These are phyloP conservation scores for Borovskyia barvae DNA, from an alignment of 208 protist species.

Conservation along the genomic window DNA sequence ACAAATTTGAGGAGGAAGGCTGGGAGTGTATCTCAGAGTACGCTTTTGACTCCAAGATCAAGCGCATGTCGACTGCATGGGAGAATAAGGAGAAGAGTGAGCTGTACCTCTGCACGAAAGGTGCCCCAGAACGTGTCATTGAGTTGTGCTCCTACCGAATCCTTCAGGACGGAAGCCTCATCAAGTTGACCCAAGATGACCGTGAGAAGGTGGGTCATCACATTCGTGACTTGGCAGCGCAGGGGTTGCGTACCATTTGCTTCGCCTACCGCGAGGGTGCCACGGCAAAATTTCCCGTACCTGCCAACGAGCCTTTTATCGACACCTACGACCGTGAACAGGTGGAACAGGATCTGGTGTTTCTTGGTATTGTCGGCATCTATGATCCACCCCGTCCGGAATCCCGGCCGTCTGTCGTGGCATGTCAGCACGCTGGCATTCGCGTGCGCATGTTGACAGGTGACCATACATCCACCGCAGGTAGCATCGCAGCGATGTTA, in stretches of 20 bases:
- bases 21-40: slow-evolving; percentile 84
- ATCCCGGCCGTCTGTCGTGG: slow-evolving; percentile 74
- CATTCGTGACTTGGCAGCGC: slow-evolving; percentile 60
- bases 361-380: slow-evolving; percentile 90
- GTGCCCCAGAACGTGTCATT: slow-evolving; percentile 84
- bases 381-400: slow-evolving; percentile 90
- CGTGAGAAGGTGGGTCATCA: slow-evolving; percentile 38
- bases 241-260: slow-evolving; percentile 66
- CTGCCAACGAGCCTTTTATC: slow-evolving; percentile 42
- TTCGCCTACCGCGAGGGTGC: slow-evolving; percentile 53
- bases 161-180: slow-evolving; percentile 32
- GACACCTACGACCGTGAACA: slow-evolving; percentile 54
- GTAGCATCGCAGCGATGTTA: slow-evolving; percentile 83
- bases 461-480: slow-evolving; percentile 87
- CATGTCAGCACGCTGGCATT: slow-evolving; percentile 89
- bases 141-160: slow-evolving; percentile 65
- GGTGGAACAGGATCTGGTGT: slow-evolving; percentile 84
- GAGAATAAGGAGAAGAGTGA: slow-evolving; percentile 47
- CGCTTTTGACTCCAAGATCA: slow-evolving; percentile 86
- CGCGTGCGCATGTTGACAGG: slow-evolving; percentile 90
- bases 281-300: slow-evolving; percentile 29
- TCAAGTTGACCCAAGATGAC: slow-evolving; percentile 39
- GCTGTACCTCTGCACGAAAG: slow-evolving; percentile 86
- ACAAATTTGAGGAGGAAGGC: slow-evolving; percentile 60
- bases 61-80: slow-evolving; percentile 87